These are phyloP conservation scores for Vigna hirtella DNA, from an alignment of 306 rosid species.

Conservation along the genomic window DNA sequence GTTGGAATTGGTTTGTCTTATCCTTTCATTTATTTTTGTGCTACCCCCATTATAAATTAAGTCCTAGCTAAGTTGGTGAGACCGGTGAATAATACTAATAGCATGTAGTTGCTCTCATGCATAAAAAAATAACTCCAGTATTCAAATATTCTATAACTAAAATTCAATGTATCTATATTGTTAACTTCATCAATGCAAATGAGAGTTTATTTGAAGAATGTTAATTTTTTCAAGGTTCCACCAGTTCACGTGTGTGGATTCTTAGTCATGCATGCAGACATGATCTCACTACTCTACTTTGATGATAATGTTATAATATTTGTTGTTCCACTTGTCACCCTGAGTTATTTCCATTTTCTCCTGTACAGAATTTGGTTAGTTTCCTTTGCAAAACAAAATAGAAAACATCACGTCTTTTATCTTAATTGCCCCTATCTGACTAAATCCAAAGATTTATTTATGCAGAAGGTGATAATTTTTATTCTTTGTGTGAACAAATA, in stretches of 20 bases:
- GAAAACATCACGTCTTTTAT: neutral
- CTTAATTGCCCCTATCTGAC: neutral
- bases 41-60: neutral
- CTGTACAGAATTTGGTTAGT: neutral
- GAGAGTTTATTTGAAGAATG: constrained; percentile 12
- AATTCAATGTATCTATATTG: neutral
- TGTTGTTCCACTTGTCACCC: constrained; percentile 6
- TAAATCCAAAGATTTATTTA: neutral
- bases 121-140: neutral
- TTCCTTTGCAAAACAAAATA: constrained; percentile 21
- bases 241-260: neutral
- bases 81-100: constrained; percentile 4
- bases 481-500: neutral
- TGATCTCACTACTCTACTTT: neutral
- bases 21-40: constrained; percentile 34
- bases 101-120: neutral
- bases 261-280: neutral
- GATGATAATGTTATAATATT: neutral
- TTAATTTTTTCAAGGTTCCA: neutral
- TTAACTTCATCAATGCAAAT: neutral
- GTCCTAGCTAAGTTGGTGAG: constrained; percentile 4
- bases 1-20: constrained; percentile 88
- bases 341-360: neutral
- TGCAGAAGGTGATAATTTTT: neutral
- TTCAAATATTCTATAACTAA: neutral